Percentiles rank a stretch among this genome's conserved stretches.
These are phyloP conservation scores for Hypomontagnella submonticulosa DNA, from an alignment of 495 filamentous ascomycete species.

Conservation along the genomic window DNA sequence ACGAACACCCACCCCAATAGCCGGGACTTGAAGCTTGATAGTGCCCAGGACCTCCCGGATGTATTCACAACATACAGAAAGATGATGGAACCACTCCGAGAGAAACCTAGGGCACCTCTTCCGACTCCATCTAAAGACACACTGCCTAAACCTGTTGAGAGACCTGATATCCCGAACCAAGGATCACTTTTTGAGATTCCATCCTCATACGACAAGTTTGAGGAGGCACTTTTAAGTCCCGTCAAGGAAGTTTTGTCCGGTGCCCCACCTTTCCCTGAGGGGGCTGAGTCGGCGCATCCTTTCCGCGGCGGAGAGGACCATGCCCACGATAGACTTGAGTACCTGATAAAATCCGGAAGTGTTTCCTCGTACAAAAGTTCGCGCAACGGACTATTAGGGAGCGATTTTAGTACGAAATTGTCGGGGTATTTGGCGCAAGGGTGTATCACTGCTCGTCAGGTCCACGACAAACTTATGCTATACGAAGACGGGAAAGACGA, in stretches of 20 bases:
- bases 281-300: slow-evolving; percentile 67
- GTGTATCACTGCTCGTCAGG: slow-evolving; percentile 71
- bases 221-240: slow-evolving; percentile 64
- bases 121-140: slow-evolving; percentile 54
- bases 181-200: slow-evolving; percentile 69
- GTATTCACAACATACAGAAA: slow-evolving; percentile 77
- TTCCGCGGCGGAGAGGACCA: slow-evolving; percentile 72
- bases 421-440: slow-evolving; percentile 75
- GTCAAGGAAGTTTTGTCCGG: slow-evolving; percentile 51
- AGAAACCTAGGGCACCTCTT: slow-evolving; percentile 63
- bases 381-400: slow-evolving; percentile 72
- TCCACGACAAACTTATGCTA: slow-evolving; percentile 68
- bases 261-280: slow-evolving; percentile 57
- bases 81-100: slow-evolving; percentile 69
- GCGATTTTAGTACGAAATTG: slow-evolving; percentile 76
- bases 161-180: slow-evolving; percentile 62
- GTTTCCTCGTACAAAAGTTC: slow-evolving; percentile 71
- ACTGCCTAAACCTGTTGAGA: slow-evolving; percentile 65
- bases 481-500: slow-evolving; percentile 70
- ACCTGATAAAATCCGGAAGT: slow-evolving; percentile 67
- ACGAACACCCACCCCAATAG: slow-evolving; percentile 47
- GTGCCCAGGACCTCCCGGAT: slow-evolving; percentile 67
- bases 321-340: slow-evolving; percentile 64
- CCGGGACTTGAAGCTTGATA: slow-evolving; percentile 64
- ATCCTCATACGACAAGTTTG: slow-evolving; percentile 57